Evolutionary conservation across 352 stramenopile species (phyloP).

Genomic region (Phytopythium oedochilum): DNA sequence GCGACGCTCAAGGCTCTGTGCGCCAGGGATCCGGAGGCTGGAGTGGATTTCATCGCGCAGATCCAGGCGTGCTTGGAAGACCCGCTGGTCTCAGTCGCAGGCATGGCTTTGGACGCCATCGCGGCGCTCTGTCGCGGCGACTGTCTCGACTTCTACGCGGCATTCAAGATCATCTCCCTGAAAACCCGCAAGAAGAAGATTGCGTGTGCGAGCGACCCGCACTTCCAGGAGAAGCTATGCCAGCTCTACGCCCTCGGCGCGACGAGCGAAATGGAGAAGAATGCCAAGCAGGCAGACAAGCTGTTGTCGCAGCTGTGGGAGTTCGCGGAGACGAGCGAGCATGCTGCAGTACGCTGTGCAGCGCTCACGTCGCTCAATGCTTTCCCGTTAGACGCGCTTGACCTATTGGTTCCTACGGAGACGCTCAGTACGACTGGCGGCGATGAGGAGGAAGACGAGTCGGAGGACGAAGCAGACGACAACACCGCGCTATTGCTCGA

Average conservation of each 20-base stretch:
- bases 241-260: slow-evolving; percentile 44
- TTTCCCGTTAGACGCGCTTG: slow-evolving; percentile 45
- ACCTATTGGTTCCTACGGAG: slow-evolving; percentile 19
- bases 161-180: slow-evolving; percentile 65
- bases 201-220: slow-evolving; percentile 26
- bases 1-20: slow-evolving; percentile 63
- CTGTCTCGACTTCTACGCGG: slow-evolving; percentile 71
- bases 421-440: too few species aligned
- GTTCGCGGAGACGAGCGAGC: slow-evolving; percentile 21
- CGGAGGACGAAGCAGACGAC: slow-evolving; percentile 29
- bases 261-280: slow-evolving; percentile 23
- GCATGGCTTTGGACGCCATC: slow-evolving; percentile 66
- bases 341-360: slow-evolving; percentile 27
- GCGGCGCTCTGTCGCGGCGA: slow-evolving; percentile 46
- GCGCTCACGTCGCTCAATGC: slow-evolving; percentile 39
- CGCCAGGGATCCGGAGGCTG: slow-evolving; percentile 51
- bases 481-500: slow-evolving; percentile 42
- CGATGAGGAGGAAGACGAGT: slow-evolving; percentile 28
- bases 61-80: slow-evolving; percentile 62
- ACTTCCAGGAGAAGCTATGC: slow-evolving; percentile 57
- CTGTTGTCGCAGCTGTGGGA: slow-evolving; percentile 51
- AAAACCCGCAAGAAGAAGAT: slow-evolving; percentile 73
- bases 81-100: slow-evolving; percentile 36
- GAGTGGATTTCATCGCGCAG: slow-evolving; percentile 58
- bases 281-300: slow-evolving; percentile 37